phyloP scores from a whole-genome alignment of 129 eudicot genomes.

The Tanacetum coccineum region DNA sequence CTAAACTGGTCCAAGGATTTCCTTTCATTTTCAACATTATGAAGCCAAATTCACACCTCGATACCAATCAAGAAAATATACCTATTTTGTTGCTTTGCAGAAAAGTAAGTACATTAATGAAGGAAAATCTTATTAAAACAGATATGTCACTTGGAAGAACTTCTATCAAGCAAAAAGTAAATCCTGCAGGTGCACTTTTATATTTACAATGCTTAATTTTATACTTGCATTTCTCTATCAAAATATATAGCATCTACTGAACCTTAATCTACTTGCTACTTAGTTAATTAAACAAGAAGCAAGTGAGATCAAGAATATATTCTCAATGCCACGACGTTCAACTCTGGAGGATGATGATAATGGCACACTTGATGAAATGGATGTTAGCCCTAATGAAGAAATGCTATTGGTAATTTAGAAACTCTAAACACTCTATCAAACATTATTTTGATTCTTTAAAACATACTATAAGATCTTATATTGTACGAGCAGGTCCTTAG shows the following conservation, averaged over 20 bases:
- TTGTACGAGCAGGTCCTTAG: constrained; percentile 65
- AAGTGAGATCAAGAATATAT: too few relatives aligned
- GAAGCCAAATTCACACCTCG: constrained; percentile 40
- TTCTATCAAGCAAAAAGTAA: too few relatives aligned
- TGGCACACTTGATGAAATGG: constrained; percentile 86
- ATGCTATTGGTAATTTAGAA: constrained; percentile 66
- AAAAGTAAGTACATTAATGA: too few relatives aligned
- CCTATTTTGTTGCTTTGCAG: too few relatives aligned
- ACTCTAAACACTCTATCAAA: background rate
- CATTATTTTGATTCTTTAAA: background rate
- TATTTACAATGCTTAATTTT: too few relatives aligned
- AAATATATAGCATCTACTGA: too few relatives aligned
- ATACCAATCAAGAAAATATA: constrained; percentile 20
- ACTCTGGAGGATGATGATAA: constrained; percentile 76
- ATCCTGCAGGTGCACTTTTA: too few relatives aligned
- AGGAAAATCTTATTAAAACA: too few relatives aligned
- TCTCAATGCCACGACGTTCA: constrained; percentile 91
- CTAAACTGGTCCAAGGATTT: constrained; percentile 57
- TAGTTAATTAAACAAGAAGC: too few relatives aligned
- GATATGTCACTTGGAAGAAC: too few relatives aligned
- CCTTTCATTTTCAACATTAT: constrained; percentile 70
- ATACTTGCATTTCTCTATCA: too few relatives aligned
- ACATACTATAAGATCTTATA: constrained; percentile 9
- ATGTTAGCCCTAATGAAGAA: constrained; percentile 92
- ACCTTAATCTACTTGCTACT: too few relatives aligned